Evolutionary conservation across 148 eudicot species (phyloP).

Genomic region (Silene uniflora): DNA sequence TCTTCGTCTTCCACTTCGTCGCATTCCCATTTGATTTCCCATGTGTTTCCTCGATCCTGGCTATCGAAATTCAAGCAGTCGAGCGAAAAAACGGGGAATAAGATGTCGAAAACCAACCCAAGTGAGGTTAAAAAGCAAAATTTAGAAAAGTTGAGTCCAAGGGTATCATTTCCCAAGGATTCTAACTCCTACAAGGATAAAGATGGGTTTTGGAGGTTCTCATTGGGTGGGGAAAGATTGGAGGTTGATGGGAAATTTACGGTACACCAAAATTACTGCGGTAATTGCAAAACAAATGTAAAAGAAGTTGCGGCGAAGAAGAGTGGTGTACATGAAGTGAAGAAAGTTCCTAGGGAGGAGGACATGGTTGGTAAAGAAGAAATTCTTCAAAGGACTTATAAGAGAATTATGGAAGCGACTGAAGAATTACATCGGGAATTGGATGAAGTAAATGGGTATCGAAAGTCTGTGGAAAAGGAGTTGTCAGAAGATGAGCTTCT

Average conservation of each 20-base stretch:
- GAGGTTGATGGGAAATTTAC: no score
- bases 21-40: constrained; percentile 33
- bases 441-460: constrained; percentile 26
- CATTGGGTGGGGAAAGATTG: no score
- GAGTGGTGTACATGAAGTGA: constrained; percentile 4
- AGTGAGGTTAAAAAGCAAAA: constrained; percentile 17
- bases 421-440: constrained; percentile 30
- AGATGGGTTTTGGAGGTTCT: constrained; percentile 45
- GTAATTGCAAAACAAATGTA: neutral
- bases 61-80: constrained; percentile 45
- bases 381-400: constrained; percentile 18
- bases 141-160: constrained; percentile 9
- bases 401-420: no score
- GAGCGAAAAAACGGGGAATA: neutral
- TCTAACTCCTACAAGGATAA: constrained; percentile 27
- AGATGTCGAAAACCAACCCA: neutral
- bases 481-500: no score
- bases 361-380: constrained; percentile 27
- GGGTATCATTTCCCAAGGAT: constrained; percentile 1
- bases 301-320: constrained; percentile 13
- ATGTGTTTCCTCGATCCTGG: constrained; percentile 54
- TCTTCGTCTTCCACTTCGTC: constrained; percentile 11
- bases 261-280: neutral
- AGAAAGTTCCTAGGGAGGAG: neutral
- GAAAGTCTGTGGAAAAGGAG: constrained; percentile 5